phyloP scores from a whole-genome alignment of 2,329 filamentous ascomycete genomes.

The Fusarium sp. region DNA sequence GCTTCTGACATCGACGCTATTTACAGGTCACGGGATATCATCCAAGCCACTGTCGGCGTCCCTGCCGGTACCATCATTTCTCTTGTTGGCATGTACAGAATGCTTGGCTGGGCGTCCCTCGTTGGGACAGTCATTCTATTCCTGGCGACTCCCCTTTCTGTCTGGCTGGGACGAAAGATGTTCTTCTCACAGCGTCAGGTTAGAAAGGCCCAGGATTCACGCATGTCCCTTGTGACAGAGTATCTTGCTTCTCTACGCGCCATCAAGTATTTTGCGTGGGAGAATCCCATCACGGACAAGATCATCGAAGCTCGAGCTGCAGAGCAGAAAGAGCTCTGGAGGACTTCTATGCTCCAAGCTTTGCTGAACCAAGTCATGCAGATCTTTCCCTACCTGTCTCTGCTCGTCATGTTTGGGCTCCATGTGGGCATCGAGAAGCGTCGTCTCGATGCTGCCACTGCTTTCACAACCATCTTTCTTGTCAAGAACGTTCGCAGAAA shows the following conservation, averaged over 20 bases:
- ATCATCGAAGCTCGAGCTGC: conserved; percentile 58
- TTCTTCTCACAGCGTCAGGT: conserved; percentile 60
- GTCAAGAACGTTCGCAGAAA: conserved; percentile 62
- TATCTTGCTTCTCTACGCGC: conserved; percentile 65
- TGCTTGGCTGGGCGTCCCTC: conserved; percentile 64
- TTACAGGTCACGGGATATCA: conserved; percentile 59
- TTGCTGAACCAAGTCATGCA: conserved; percentile 59
- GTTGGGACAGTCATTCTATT: conserved; percentile 60
- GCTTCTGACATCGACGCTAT: conserved; percentile 65
- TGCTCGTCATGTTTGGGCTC: conserved; percentile 63
- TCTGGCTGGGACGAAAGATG: conserved; percentile 59
- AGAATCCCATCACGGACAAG: conserved; percentile 59
- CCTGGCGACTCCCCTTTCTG: conserved; percentile 58
- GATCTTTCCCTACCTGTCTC: conserved; percentile 59
- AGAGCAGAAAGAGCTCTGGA: conserved; percentile 65
- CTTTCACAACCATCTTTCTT: conserved; percentile 64
- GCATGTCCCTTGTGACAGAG: conserved; percentile 65
- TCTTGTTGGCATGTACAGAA: conserved; percentile 60
- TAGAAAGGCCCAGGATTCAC: conserved; percentile 62
- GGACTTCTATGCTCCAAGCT: conserved; percentile 57
- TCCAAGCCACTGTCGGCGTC: conserved; percentile 56
- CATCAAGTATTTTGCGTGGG: conserved; percentile 69
- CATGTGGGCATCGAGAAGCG: conserved; percentile 58
- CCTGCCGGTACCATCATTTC: conserved; percentile 58
- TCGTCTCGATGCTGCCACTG: conserved; percentile 62